phyloP scores from a whole-genome alignment of 176 grass and related monocot genomes.

The Lolium multiflorum region DNA sequence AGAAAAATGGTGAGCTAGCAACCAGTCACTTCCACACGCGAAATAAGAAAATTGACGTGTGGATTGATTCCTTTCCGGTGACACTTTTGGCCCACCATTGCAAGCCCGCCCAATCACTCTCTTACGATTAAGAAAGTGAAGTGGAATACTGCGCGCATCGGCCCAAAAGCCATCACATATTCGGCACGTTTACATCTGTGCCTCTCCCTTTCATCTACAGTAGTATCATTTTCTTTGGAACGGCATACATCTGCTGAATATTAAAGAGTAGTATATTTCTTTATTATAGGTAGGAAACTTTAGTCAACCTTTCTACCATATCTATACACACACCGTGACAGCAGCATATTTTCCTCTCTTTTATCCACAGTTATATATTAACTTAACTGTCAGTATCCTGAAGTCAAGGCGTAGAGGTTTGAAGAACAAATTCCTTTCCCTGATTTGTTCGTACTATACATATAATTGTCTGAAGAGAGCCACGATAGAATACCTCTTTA shows the following conservation, averaged over 20 bases:
- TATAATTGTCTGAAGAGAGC: not conserved
- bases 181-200: conserved; percentile 12
- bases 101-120: not conserved
- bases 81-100: not conserved
- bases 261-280: no score
- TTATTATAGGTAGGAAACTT: no score
- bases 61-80: not conserved
- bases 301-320: no score
- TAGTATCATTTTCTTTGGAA: not conserved
- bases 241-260: not conserved
- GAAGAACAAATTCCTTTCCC: no score
- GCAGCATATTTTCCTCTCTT: not conserved
- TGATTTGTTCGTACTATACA: no score
- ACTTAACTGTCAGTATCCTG: not conserved
- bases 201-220: not conserved
- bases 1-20: not conserved
- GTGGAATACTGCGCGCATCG: not conserved
- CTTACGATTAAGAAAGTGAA: not conserved
- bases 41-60: not conserved
- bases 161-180: not conserved
- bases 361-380: not conserved
- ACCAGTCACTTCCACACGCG: not conserved
- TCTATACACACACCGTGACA: not conserved
- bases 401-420: not conserved
- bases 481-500: not conserved